Evolutionary conservation across 768 basidiomycete species (phyloP), one percentile per base, ranked within the genome.

Genomic region (Holtermannia corniformis): DNA sequence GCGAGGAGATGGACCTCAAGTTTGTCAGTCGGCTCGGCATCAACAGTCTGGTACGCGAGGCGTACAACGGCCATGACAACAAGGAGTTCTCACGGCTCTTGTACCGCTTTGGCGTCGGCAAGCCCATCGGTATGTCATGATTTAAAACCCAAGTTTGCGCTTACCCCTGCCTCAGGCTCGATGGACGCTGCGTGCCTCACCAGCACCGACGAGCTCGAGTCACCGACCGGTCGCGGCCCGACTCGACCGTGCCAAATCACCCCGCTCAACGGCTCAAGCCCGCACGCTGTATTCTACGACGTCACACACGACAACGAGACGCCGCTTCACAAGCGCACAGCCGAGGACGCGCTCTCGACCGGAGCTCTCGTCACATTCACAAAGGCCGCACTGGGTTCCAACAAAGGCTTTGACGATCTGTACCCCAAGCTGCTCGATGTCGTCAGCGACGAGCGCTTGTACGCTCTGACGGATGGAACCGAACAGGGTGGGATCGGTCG

Each of bases 261-360:
- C 7, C 84, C 86, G 5, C 79, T 92, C 48, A 80, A 85, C 52
- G 95, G 95, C 4, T 89, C 87, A 0, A 72, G 77, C 32, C 95
- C 95, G 0, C 95, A 99, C 67, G 89, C 95, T 0, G 78, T 97
- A 27, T 78, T 96, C 65, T 97, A 89, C 73, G 95, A 99, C 71
- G 78, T 88, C 52, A 97, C 95, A 1, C 95, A 99, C 73, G 95
- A 99, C 74, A 99, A 99, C 67, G 90, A 97, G 71, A 85, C 91
- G 1, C 86, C 85, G 1, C 72, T 84, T 13, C 81, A 88, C 74
- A 97, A 93, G 72, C 82, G 90, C 32, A 85, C 86, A 1, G 88
- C 92, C 5, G 90, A 97, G 71, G 91, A 97, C 71, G 86, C 90
- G 0, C 80, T 99, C n/a, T 84, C 89, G 5, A 90, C 88, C 0